Percentiles rank a stretch among this genome's conserved stretches.
Evolutionary conservation across 495 filamentous ascomycete genomes (phyloP).

Genomic region (Aspergillus sclerotiicarbonarius): DNA sequence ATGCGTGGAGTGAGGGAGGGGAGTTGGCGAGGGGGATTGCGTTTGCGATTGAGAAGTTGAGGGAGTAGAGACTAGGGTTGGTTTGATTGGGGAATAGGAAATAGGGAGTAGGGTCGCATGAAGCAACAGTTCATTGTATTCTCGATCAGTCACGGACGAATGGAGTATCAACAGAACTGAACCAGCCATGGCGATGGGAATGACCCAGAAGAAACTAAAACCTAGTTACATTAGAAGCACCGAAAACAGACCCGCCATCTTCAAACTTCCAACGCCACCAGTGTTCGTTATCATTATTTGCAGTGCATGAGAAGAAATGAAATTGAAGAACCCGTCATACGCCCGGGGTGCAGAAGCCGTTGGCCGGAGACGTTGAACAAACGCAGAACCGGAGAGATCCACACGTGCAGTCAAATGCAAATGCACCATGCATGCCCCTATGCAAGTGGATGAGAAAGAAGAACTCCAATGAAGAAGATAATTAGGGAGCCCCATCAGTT

Average conservation of each 20-base stretch:
- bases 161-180: not conserved
- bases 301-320: constrained; percentile 21
- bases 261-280: constrained; percentile 29
- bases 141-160: not conserved
- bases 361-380: constrained; percentile 7
- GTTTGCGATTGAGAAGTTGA: constrained; percentile 33
- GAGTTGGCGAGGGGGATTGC: constrained; percentile 46
- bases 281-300: constrained; percentile 25
- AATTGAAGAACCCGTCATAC: constrained; percentile 28
- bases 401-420: constrained; percentile 3
- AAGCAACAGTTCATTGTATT: not conserved
- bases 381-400: constrained; percentile 3
- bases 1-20: constrained; percentile 52
- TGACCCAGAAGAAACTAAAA: constrained; percentile 6
- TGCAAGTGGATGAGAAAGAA: not conserved
- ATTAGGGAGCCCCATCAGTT: constrained; percentile 22
- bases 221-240: constrained; percentile 27
- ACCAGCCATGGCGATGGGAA: not conserved
- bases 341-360: constrained; percentile 24
- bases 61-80: constrained; percentile 4
- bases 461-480: constrained; percentile 6
- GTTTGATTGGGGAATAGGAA: too few species aligned
- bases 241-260: constrained; percentile 29
- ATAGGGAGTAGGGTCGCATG: not conserved
- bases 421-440: not conserved